Evolutionary conservation across 2,329 filamentous ascomycete species (phyloP).

Genomic region (Fusarium sp.): DNA sequence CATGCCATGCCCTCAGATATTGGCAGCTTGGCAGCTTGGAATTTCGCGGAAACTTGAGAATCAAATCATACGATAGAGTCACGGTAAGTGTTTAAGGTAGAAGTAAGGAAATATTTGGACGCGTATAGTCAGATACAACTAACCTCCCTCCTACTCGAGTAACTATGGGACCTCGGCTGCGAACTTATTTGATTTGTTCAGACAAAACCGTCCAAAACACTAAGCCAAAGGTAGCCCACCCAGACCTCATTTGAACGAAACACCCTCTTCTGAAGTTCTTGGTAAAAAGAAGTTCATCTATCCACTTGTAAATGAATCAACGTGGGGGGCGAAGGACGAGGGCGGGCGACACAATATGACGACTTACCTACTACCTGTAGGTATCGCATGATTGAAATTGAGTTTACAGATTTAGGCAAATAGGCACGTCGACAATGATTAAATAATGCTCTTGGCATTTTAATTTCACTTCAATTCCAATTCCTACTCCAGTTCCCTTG

Average conservation of each 20-base stretch:
- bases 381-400: neutral
- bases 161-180: neutral
- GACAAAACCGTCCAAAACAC: too few species aligned
- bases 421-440: neutral
- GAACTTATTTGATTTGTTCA: too few species aligned
- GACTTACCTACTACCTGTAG: too few species aligned
- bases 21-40: neutral
- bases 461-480: slow-evolving; percentile 28
- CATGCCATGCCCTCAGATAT: neutral
- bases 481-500: slow-evolving; percentile 4
- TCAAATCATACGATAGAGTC: too few species aligned
- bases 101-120: too few species aligned
- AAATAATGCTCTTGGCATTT: slow-evolving; percentile 36
- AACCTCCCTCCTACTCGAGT: too few species aligned
- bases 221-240: neutral
- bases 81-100: too few species aligned
- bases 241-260: too few species aligned
- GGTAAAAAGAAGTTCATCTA: too few species aligned
- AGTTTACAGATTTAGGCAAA: neutral
- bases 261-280: too few species aligned
- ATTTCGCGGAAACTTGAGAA: too few species aligned
- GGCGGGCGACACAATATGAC: neutral
- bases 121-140: too few species aligned
- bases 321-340: neutral
- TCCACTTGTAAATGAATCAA: neutral